Percentiles rank a stretch among this genome's conserved stretches.
These are phyloP conservation scores for Glycine tomentella DNA, from an alignment of 306 rosid genomes.

Conservation along the genomic window DNA sequence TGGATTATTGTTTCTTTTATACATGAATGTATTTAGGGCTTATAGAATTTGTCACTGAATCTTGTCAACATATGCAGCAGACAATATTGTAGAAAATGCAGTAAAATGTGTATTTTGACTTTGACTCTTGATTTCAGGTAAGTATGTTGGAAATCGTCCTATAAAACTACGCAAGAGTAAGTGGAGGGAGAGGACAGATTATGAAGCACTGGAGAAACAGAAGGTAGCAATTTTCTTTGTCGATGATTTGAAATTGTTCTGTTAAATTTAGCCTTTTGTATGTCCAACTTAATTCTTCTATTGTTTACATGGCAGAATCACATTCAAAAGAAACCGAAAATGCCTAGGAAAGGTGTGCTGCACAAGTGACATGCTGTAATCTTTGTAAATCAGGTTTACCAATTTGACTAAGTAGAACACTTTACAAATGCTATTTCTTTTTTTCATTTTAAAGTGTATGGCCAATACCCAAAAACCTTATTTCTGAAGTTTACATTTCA, in stretches of 20 bases:
- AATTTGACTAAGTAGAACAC: background rate
- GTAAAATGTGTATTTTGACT: background rate
- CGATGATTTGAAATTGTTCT: background rate
- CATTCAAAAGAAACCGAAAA: constrained; percentile 72
- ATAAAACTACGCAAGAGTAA: constrained; percentile 95
- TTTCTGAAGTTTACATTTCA: background rate
- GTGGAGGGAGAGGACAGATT: constrained; percentile 94
- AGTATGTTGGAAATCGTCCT: constrained; percentile 95
- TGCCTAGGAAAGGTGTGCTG: constrained; percentile 77
- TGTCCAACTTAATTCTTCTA: background rate
- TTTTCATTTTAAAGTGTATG: background rate
- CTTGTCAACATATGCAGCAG: constrained; percentile 1
- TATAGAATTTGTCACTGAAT: background rate
- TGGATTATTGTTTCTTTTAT: constrained; percentile 11
- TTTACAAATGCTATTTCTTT: background rate
- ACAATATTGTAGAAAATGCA: constrained; percentile 25
- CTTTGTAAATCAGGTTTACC: constrained; percentile 26
- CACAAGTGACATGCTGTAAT: constrained; percentile 68
- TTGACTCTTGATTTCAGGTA: constrained; percentile 63
- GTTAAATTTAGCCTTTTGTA: background rate
- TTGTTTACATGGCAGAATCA: constrained; percentile 61
- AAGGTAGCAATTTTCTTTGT: constrained; percentile 60
- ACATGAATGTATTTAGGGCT: constrained; percentile 4
- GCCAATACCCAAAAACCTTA: background rate
- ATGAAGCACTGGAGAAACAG: constrained; percentile 74